These are phyloP conservation scores for Penicillium sp. DNA, from an alignment of 2,329 filamentous ascomycete species.

Conservation along the genomic window DNA sequence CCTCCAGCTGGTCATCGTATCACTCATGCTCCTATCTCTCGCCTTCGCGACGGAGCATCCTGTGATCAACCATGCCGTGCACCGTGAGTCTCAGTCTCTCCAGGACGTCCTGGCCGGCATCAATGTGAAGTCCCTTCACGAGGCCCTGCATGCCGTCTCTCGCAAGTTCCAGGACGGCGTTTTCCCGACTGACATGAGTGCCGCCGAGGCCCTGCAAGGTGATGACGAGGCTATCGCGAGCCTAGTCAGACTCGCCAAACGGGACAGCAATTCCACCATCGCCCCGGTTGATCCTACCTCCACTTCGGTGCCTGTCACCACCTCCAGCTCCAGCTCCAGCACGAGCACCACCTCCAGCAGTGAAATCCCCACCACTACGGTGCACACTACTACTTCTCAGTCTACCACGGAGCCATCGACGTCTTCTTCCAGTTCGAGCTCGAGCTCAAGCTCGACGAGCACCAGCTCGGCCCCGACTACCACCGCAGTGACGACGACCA, in stretches of 20 bases:
- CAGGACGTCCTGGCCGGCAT: constrained; percentile 60
- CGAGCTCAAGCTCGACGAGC: constrained; percentile 5
- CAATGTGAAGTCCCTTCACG: constrained; percentile 65
- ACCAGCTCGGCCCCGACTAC: constrained; percentile 2
- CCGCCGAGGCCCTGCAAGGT: constrained; percentile 65
- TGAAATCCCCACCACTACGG: constrained; percentile 6
- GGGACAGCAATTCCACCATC: constrained; percentile 51
- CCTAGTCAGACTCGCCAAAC: constrained; percentile 66
- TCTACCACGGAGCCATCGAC: constrained; percentile 28
- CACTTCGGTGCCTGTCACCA: constrained; percentile 21
- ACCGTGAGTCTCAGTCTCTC: constrained; percentile 49
- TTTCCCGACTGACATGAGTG: constrained; percentile 66
- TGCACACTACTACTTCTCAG: constrained; percentile 9
- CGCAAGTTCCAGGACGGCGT: constrained; percentile 70
- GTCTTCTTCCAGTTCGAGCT: constrained; percentile 30
- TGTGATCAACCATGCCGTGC: constrained; percentile 16
- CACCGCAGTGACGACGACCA: constrained; percentile 3
- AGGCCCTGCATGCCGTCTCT: constrained; percentile 66
- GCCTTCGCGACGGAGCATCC: constrained; percentile 30
- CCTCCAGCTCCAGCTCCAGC: constrained; percentile 9
- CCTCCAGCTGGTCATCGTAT: constrained; percentile 32
- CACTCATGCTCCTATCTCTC: constrained; percentile 32
- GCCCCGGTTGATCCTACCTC: constrained; percentile 18
- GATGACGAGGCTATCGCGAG: constrained; percentile 65
- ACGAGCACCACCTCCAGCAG: constrained; percentile 20